Evolutionary conservation across 768 basidiomycete genomes (phyloP), one percentile per base, ranked within the genome.

Genomic region (Tricholomella constricta): DNA sequence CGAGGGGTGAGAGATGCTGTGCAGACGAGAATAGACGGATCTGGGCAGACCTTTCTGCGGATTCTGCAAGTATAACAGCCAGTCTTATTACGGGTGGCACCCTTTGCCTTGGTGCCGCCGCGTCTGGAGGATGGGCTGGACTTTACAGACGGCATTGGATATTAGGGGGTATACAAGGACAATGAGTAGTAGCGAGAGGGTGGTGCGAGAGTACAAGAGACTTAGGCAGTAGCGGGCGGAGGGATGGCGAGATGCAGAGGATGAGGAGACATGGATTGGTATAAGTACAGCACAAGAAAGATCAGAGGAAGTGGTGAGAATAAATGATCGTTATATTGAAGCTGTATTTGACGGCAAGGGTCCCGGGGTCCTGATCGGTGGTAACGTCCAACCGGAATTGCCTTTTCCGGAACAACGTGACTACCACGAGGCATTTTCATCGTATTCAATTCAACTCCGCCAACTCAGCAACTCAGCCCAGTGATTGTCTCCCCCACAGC

Each of bases 31-130:
- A 37, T 17, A 54, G 52, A 48, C 36, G 56, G 43, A 58, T 54
- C 57, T 54, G 48, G 55, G 69, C 69, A 36, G 45, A 89, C 90
- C 88, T 92, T 91, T 63, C 90, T 79, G 60, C 91, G 82, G 35
- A 92, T 89, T 63, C 90, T 81, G 75, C 90, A 92, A 51, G 90
- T 92, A 73, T 91, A 92, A 69, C 91, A 93, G 59, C 91, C 90
- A 48, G 88, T 88, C 80, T 92, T 92, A 50, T 89, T 90, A 66
- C 90, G 85, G 25, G 86, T 82, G 50, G 88, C 85, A 67, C 87
- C 89, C 78, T 91, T 92, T 56, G 83, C 78, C 68, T 91, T 91
- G 57, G 84, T 79, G 66, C 80, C 75, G 62, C 81, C 81, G 68
- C 65, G 51, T 59, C 75, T 79, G 69, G 76, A 75, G 52, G 72